Evolutionary conservation across 2,329 filamentous ascomycete species (phyloP), one percentile per base, ranked within the genome.

Genomic region (Pestalotiopsis sp.): DNA sequence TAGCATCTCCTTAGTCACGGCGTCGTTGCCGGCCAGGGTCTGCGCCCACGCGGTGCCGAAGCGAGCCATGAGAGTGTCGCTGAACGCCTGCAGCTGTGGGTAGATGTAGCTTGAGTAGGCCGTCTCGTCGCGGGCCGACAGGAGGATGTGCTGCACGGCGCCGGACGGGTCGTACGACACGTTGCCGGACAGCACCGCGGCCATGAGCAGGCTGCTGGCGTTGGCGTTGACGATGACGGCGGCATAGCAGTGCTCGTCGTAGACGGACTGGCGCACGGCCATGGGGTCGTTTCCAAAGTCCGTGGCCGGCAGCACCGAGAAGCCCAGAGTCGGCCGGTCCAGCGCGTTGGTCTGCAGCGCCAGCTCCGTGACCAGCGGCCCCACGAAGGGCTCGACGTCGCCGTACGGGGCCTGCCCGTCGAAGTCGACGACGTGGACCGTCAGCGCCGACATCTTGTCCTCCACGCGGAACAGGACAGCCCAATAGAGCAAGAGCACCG

Each of bases 141-240:
- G 82, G 68, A 86, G 84, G 57, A 91, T 79, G 13, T 88, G 79
- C 71, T 91, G 86, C 12, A 86, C 83, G 0, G 87, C 86, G 5
- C 88, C 88, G 3, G 83, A 78, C 0, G 89, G 90, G 63, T 90
- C 87, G 74, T 91, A 92, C 4, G 83, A 85, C 2, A 82, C 73
- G 73, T 92, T 90, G 1, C 86, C 87, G 0, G 77, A 84, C 1
- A 79, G 76, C 0, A 91, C 80, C 0, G 90, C 88, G 20, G 83
- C 78, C 66, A 85, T 85, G 0, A 92, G 81, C 23, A 90, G 79
- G 0, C 83, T 78, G 0, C 88, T 90, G 0, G 90, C 89, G 71
- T 91, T 91, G 1, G 88, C 76, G 70, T 90, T 89, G 71, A 92
- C 81, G 67, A 91, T 83, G 61, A 92, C 83, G 0, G 90, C 89